A percentile compares a stretch with the other conserved stretches of the same genome.
phyloP scores from a whole-genome alignment of 1,139 yeast genomes.

The Lodderomyces margitis region DNA sequence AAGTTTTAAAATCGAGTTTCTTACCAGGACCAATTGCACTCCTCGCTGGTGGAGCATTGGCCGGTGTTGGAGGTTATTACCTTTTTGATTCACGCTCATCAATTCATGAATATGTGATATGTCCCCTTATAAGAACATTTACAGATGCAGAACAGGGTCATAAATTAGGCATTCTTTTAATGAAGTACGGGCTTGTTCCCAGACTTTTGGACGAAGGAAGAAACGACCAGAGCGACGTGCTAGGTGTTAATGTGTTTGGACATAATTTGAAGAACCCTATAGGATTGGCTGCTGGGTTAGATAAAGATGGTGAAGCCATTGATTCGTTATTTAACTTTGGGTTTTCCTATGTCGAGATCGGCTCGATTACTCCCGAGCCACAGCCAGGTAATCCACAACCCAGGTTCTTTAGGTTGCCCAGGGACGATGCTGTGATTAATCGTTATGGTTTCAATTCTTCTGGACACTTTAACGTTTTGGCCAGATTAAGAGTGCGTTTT shows the following conservation, averaged over 20 bases:
- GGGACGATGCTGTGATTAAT: slow-evolving; percentile 88
- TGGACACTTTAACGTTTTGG: slow-evolving; percentile 77
- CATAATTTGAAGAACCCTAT: slow-evolving; percentile 67
- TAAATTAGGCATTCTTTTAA: slow-evolving; percentile 62
- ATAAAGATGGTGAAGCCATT: slow-evolving; percentile 92
- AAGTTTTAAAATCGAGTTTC: slow-evolving; percentile 21
- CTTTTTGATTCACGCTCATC: slow-evolving; percentile 77
- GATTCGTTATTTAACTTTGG: slow-evolving; percentile 78
- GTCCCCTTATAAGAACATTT: slow-evolving; percentile 70
- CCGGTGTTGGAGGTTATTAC: slow-evolving; percentile 36
- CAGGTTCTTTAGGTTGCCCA: slow-evolving; percentile 79
- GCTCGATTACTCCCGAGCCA: slow-evolving; percentile 88
- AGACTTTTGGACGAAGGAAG: slow-evolving; percentile 49
- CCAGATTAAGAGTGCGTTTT: slow-evolving; percentile 62
- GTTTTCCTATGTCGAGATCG: slow-evolving; percentile 87
- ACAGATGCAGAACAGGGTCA: slow-evolving; percentile 89
- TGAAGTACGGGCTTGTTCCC: slow-evolving; percentile 73
- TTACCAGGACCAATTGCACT: slow-evolving; percentile 28
- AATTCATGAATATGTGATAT: slow-evolving; percentile 71
- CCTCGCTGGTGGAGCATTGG: slow-evolving; percentile 27
- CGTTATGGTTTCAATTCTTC: slow-evolving; percentile 92
- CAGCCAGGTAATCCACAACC: slow-evolving; percentile 95
- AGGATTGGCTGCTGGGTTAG: slow-evolving; percentile 96
- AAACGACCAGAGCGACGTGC: slow-evolving; percentile 46
- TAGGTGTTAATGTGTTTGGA: slow-evolving; percentile 66